These are phyloP conservation scores for Yarrowia divulgata DNA, from an alignment of 805 yeast species.

Conservation along the genomic window DNA sequence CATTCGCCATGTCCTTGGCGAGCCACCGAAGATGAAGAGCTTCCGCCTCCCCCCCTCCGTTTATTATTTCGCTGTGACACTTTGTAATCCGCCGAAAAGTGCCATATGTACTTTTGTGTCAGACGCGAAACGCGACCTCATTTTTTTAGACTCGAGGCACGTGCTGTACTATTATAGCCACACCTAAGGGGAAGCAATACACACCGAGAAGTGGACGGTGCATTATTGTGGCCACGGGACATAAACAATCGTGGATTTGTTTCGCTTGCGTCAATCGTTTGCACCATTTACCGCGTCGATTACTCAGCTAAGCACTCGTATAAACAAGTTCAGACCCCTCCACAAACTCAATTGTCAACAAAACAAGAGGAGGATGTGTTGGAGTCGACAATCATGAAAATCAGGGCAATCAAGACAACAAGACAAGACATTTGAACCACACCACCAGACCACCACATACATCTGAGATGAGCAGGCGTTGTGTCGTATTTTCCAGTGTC, in stretches of 20 bases:
- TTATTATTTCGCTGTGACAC: constrained; percentile 19
- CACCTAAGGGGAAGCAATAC: neutral
- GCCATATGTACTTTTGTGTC: constrained; percentile 28
- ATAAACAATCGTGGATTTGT: neutral
- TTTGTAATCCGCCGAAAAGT: neutral
- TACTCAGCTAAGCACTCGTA: neutral
- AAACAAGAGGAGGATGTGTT: neutral
- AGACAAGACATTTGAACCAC: neutral
- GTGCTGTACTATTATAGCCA: constrained; percentile 34
- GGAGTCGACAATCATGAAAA: neutral
- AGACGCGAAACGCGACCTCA: constrained; percentile 38
- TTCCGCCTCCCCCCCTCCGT: too few species aligned
- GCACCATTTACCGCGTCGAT: neutral
- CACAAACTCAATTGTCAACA: neutral
- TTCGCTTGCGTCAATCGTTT: too few species aligned
- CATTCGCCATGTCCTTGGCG: neutral
- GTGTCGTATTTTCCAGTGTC: too few species aligned
- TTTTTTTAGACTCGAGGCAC: constrained; percentile 15
- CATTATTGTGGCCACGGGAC: neutral
- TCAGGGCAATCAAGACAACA: neutral
- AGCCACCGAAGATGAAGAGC: neutral
- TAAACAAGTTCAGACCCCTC: neutral
- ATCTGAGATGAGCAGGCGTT: too few species aligned
- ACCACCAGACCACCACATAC: neutral
- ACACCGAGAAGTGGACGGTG: neutral